phyloP scores from a whole-genome alignment of 208 protist genomes.

The Trypanosoma scelopori region DNA sequence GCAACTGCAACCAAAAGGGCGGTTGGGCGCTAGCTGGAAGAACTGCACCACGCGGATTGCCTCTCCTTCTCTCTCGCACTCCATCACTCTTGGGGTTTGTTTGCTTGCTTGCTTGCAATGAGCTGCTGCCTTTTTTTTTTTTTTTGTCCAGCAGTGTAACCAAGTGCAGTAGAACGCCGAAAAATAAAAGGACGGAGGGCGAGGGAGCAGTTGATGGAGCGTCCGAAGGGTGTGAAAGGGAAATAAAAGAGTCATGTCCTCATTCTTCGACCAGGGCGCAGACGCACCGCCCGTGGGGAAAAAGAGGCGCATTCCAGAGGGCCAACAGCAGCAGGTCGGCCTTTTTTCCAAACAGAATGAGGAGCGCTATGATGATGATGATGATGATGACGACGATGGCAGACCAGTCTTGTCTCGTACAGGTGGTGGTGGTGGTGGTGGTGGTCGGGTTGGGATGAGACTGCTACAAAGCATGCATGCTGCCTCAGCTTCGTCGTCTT shows the following conservation, averaged over 20 bases:
- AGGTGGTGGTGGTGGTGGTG: slow-evolving; percentile 2
- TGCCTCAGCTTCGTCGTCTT: slow-evolving; percentile 3
- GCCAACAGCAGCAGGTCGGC: slow-evolving; percentile 1
- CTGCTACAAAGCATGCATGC: slow-evolving; percentile 62
- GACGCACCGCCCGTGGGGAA: slow-evolving; percentile 17
- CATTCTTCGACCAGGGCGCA: slow-evolving; percentile 19
- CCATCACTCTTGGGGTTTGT: no score
- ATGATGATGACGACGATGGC: slow-evolving; percentile 38
- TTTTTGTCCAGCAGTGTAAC: no score
- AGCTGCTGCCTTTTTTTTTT: no score
- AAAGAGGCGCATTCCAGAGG: slow-evolving; percentile 12
- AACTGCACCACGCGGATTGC: no score
- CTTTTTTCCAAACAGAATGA: slow-evolving; percentile 33
- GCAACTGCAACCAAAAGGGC: no score
- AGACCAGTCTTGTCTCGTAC: slow-evolving; percentile 13
- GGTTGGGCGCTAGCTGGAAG: no score
- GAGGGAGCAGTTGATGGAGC: no score
- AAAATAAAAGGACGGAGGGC: no score
- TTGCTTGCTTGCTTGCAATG: no score
- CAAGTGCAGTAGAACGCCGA: no score
- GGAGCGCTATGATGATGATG: slow-evolving; percentile 49
- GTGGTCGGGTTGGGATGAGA: slow-evolving; percentile 36
- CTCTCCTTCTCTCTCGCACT: no score
- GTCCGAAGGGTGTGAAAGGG: neutral
- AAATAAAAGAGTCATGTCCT: slow-evolving; percentile 18